A percentile compares a stretch with the other conserved stretches of the same genome.
Evolutionary conservation across 2,329 filamentous ascomycete genomes (phyloP).

Genomic region (Cyphellophora attinorum): DNA sequence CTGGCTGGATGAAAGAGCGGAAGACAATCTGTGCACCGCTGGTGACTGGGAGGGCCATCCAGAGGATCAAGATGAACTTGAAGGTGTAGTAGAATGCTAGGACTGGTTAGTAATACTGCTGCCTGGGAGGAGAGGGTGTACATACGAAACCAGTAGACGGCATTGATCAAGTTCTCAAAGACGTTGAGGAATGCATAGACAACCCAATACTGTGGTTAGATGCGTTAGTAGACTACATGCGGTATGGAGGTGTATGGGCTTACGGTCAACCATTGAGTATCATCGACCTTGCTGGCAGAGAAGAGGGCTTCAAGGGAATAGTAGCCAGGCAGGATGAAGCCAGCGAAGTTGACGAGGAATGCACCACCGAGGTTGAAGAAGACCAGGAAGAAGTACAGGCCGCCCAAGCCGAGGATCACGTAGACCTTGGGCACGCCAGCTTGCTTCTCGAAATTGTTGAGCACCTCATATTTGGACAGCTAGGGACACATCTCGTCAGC

Average conservation of each 20-base stretch:
- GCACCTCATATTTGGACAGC: slow-evolving; percentile 58
- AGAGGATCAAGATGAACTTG: slow-evolving; percentile 96
- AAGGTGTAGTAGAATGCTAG: slow-evolving; percentile 95
- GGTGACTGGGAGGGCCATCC: slow-evolving; percentile 94
- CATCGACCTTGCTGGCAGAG: slow-evolving; percentile 49
- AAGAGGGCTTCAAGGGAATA: slow-evolving; percentile 58
- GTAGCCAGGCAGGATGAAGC: slow-evolving; percentile 56
- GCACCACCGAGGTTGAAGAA: slow-evolving; percentile 64
- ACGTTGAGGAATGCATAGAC: slow-evolving; percentile 57
- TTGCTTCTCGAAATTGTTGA: slow-evolving; percentile 61
- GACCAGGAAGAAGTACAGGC: slow-evolving; percentile 60
- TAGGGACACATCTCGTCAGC: slow-evolving; percentile 23
- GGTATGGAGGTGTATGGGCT: slow-evolving; percentile 20
- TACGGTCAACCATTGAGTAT: slow-evolving; percentile 59
- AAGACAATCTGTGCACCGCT: slow-evolving; percentile 96
- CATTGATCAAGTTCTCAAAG: slow-evolving; percentile 56
- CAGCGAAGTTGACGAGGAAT: slow-evolving; percentile 59
- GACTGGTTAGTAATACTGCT: slow-evolving; percentile 17
- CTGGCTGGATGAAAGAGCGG: slow-evolving; percentile 86
- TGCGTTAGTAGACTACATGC: slow-evolving; percentile 9
- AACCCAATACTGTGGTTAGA: slow-evolving; percentile 54
- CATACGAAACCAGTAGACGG: slow-evolving; percentile 60
- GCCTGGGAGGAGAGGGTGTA: not conserved
- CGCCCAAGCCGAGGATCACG: slow-evolving; percentile 53
- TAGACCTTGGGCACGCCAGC: slow-evolving; percentile 61